These are phyloP conservation scores for Tuber borchii DNA, from an alignment of 495 filamentous ascomycete species.

Conservation along the genomic window DNA sequence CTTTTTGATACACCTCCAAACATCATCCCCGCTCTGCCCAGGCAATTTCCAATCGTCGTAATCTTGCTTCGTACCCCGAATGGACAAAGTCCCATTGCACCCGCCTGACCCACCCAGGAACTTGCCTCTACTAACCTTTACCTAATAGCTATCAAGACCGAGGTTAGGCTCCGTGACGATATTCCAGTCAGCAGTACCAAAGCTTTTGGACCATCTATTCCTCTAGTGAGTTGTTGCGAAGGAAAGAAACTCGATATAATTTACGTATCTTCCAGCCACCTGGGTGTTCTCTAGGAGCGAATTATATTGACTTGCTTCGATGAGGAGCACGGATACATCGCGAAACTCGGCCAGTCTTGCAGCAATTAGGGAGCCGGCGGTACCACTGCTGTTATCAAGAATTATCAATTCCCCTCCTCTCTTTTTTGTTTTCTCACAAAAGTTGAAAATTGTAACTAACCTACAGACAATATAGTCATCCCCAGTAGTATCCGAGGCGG, in stretches of 20 bases:
- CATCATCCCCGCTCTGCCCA: constrained; percentile 52
- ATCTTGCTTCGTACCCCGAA: constrained; percentile 55
- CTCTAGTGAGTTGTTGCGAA: background rate
- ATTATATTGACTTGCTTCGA: constrained; percentile 9
- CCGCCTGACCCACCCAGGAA: constrained; percentile 56
- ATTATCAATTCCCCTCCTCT: background rate
- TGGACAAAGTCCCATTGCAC: constrained; percentile 58
- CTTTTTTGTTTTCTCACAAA: background rate
- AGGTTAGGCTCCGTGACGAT: constrained; percentile 52
- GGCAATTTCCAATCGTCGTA: constrained; percentile 57
- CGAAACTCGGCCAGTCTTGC: background rate
- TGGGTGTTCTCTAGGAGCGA: background rate
- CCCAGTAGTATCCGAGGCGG: background rate
- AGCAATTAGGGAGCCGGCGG: constrained; percentile 7
- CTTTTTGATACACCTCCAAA: constrained; percentile 52
- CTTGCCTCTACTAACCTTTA: constrained; percentile 56
- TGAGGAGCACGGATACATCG: constrained; percentile 5
- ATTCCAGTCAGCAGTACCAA: constrained; percentile 54
- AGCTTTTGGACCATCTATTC: constrained; percentile 37
- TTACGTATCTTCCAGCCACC: background rate
- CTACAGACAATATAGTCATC: constrained; percentile 13
- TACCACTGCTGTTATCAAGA: background rate
- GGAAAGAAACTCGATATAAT: background rate
- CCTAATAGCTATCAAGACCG: constrained; percentile 51
- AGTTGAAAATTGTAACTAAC: background rate